These are phyloP conservation scores for Amphirosellinia nigrospora DNA, from an alignment of 495 filamentous ascomycete genomes.

Conservation along the genomic window DNA sequence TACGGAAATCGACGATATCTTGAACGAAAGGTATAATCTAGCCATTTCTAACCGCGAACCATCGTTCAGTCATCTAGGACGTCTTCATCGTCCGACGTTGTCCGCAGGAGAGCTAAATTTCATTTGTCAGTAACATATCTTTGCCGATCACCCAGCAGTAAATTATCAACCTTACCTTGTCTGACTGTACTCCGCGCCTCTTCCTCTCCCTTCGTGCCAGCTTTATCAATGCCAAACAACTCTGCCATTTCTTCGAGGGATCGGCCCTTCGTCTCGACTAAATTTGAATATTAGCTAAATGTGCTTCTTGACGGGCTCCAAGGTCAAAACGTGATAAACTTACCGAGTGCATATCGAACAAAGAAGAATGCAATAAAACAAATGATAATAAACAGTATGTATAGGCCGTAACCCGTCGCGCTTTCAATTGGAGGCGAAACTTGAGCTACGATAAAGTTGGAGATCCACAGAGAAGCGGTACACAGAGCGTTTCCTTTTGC, in stretches of 20 bases:
- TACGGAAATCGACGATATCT: background rate
- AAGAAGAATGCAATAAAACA: conserved; percentile 38
- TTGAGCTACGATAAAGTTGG: conserved; percentile 39
- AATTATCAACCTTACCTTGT: conserved; percentile 14
- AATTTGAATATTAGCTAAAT: background rate
- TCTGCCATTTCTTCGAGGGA: conserved; percentile 24
- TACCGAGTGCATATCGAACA: conserved; percentile 34
- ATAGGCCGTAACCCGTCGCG: conserved; percentile 37
- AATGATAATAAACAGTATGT: conserved; percentile 36
- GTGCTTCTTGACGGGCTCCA: background rate
- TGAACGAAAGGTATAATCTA: background rate
- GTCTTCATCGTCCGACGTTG: background rate
- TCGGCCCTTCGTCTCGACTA: conserved; percentile 21
- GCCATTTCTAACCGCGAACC: background rate
- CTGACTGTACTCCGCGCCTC: background rate
- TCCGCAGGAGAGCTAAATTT: conserved; percentile 6
- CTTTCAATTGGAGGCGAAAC: conserved; percentile 37
- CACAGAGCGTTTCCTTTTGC: conserved; percentile 41
- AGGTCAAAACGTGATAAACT: conserved; percentile 5
- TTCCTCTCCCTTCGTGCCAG: background rate
- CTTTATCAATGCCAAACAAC: conserved; percentile 19
- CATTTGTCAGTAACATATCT: background rate
- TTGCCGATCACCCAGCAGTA: background rate
- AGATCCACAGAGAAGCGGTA: conserved; percentile 39
- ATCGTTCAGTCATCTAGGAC: background rate